phyloP scores from a whole-genome alignment of 2,329 filamentous ascomycete species.

The Epicoccum sorghinum region DNA sequence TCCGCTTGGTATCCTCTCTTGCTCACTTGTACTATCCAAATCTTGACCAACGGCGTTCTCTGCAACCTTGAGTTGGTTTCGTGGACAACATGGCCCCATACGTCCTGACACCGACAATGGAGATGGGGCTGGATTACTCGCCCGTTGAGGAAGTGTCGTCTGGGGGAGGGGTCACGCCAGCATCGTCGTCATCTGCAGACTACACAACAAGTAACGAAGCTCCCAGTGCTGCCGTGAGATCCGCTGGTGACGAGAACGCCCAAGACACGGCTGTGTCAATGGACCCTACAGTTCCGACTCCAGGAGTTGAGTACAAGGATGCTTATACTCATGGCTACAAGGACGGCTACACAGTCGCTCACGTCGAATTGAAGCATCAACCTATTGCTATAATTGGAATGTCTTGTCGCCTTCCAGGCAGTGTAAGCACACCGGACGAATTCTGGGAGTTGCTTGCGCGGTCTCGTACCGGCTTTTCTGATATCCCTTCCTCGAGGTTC shows the following conservation, averaged over 20 bases:
- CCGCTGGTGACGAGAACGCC: not conserved
- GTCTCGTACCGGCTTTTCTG: conserved; percentile 38
- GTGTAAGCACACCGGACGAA: conserved; percentile 30
- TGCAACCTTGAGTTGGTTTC: not conserved
- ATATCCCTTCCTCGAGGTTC: conserved; percentile 48
- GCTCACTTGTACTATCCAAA: too few species aligned
- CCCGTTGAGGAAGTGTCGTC: not conserved
- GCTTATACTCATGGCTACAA: conserved; percentile 28
- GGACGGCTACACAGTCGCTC: conserved; percentile 21
- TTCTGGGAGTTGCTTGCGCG: conserved; percentile 37
- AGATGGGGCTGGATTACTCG: conserved; percentile 9
- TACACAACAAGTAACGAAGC: not conserved
- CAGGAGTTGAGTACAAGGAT: conserved; percentile 11
- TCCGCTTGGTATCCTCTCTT: not conserved
- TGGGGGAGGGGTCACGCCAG: not conserved
- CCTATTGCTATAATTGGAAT: conserved; percentile 50
- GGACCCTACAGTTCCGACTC: not conserved
- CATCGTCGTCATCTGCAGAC: not conserved
- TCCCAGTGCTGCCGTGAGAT: not conserved
- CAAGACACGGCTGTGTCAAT: not conserved
- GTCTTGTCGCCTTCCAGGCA: conserved; percentile 35
- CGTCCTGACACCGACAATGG: conserved; percentile 23
- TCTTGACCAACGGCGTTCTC: not conserved
- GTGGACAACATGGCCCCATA: conserved; percentile 24
- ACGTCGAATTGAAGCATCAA: conserved; percentile 25